Evolutionary conservation across 495 filamentous ascomycete genomes (phyloP).

Genomic region (Neurospora sp.): DNA sequence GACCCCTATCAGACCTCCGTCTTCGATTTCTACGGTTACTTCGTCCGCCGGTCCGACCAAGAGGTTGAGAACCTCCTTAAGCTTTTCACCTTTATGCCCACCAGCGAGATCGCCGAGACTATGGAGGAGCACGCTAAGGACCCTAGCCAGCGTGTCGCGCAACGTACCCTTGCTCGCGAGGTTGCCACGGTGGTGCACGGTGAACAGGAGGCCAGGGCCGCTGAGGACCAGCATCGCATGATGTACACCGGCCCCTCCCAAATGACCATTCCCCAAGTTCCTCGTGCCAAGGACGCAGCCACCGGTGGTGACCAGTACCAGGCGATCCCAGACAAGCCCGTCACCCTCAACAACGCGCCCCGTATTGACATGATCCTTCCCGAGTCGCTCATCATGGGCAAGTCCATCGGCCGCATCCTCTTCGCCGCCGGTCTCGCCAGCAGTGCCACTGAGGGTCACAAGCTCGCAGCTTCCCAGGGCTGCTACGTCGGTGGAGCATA

Average conservation of each 20-base stretch:
- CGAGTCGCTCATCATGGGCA: slow-evolving; percentile 48
- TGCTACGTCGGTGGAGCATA: slow-evolving; percentile 52
- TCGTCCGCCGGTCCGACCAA: slow-evolving; percentile 71
- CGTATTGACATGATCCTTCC: slow-evolving; percentile 53
- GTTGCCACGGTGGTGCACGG: slow-evolving; percentile 75
- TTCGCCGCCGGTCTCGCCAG: slow-evolving; percentile 56
- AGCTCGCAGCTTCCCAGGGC: slow-evolving; percentile 46
- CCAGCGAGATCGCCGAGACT: slow-evolving; percentile 48
- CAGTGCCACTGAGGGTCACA: slow-evolving; percentile 56
- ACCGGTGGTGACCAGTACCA: slow-evolving; percentile 3
- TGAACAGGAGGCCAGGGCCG: slow-evolving; percentile 40
- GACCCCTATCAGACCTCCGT: slow-evolving; percentile 66
- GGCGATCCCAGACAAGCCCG: slow-evolving; percentile 17
- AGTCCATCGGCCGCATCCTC: slow-evolving; percentile 53
- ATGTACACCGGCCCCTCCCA: slow-evolving; percentile 29
- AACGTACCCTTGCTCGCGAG: slow-evolving; percentile 71
- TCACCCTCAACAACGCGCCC: slow-evolving; percentile 40
- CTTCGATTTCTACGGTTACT: slow-evolving; percentile 84
- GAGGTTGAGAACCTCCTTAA: slow-evolving; percentile 72
- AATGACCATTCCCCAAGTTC: background rate
- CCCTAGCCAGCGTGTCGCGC: slow-evolving; percentile 62
- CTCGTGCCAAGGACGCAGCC: background rate
- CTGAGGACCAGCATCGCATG: slow-evolving; percentile 46
- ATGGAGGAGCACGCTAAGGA: slow-evolving; percentile 57
- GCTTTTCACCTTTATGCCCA: slow-evolving; percentile 81